phyloP scores from a whole-genome alignment of 495 filamentous ascomycete genomes.

The Jackrogersella multiformis region DNA sequence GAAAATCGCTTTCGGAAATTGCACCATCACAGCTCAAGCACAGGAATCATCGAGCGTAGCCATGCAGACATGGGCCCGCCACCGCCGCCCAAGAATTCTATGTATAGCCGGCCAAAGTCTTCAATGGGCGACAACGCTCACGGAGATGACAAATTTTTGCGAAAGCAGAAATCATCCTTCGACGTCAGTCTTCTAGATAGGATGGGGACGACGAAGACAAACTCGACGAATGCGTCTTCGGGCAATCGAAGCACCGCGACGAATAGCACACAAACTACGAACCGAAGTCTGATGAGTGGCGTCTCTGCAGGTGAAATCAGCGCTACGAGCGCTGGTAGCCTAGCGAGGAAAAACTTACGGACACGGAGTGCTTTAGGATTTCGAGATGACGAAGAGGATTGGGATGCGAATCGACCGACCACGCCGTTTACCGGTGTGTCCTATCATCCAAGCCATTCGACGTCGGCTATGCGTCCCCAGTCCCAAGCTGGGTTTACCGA shows the following conservation, averaged over 20 bases:
- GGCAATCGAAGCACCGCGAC: constrained; percentile 77
- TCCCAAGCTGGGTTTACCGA: constrained; percentile 59
- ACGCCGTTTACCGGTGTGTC: constrained; percentile 80
- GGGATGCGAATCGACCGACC: constrained; percentile 65
- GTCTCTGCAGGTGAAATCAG: constrained; percentile 89
- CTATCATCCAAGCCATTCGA: constrained; percentile 84
- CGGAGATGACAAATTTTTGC: constrained; percentile 51
- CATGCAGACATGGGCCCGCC: constrained; percentile 60
- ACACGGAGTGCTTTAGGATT: constrained; percentile 63
- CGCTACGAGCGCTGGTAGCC: constrained; percentile 93
- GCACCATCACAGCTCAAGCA: constrained; percentile 66
- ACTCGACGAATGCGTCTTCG: constrained; percentile 75
- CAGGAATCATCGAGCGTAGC: constrained; percentile 21
- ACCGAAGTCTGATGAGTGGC: constrained; percentile 91
- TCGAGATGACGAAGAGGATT: constrained; percentile 56
- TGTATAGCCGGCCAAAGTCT: constrained; percentile 60
- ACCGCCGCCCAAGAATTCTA: constrained; percentile 68
- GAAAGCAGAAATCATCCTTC: constrained; percentile 80
- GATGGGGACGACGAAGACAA: constrained; percentile 88
- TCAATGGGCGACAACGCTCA: constrained; percentile 51
- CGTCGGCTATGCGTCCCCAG: constrained; percentile 53
- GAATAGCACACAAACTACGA: constrained; percentile 77
- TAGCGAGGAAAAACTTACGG: constrained; percentile 74
- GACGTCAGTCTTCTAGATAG: constrained; percentile 79
- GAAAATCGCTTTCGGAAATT: constrained; percentile 79